Percentiles rank a stretch among this genome's conserved stretches.
These are phyloP conservation scores for Chytriomyces sp. DNA, from an alignment of 192 early-diverging fungal genomes.

Conservation along the genomic window DNA sequence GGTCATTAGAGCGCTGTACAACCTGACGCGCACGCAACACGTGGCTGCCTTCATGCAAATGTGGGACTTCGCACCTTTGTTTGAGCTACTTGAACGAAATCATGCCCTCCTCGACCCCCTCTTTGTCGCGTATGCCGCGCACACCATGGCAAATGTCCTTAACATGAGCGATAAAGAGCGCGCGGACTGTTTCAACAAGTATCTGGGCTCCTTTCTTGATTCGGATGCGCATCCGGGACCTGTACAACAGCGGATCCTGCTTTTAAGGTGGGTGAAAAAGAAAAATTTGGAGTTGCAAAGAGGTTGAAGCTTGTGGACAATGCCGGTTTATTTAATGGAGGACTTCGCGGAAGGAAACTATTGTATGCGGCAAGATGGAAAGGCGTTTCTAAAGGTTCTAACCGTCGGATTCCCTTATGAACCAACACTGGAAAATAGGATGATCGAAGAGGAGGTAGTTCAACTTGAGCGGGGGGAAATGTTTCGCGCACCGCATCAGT, in stretches of 20 bases:
- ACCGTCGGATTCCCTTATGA: not conserved
- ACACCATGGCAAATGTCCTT: slow-evolving; percentile 41
- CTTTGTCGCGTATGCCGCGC: slow-evolving; percentile 35
- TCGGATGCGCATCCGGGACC: not conserved
- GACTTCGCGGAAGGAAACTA: too few species aligned
- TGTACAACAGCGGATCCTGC: not conserved
- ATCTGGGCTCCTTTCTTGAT: not conserved
- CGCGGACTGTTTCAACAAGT: slow-evolving; percentile 15
- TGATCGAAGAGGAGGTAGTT: slow-evolving; percentile 17
- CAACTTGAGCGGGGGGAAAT: slow-evolving; percentile 6
- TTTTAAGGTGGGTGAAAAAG: slow-evolving; percentile 12
- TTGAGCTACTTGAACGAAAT: slow-evolving; percentile 16
- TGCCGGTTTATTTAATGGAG: too few species aligned
- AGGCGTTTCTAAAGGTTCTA: slow-evolving; percentile 11
- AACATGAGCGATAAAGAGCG: slow-evolving; percentile 46
- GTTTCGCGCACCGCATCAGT: slow-evolving; percentile 1
- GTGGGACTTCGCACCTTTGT: slow-evolving; percentile 33
- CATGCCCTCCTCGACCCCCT: not conserved
- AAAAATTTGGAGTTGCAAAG: not conserved
- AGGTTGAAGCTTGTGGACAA: slow-evolving; percentile 30
- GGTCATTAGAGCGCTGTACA: not conserved
- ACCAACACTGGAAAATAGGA: not conserved
- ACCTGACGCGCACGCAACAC: not conserved
- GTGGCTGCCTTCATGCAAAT: slow-evolving; percentile 4
- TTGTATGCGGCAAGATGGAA: too few species aligned